phyloP scores from a whole-genome alignment of 257 asterid genomes.

The Ilex asprella region DNA sequence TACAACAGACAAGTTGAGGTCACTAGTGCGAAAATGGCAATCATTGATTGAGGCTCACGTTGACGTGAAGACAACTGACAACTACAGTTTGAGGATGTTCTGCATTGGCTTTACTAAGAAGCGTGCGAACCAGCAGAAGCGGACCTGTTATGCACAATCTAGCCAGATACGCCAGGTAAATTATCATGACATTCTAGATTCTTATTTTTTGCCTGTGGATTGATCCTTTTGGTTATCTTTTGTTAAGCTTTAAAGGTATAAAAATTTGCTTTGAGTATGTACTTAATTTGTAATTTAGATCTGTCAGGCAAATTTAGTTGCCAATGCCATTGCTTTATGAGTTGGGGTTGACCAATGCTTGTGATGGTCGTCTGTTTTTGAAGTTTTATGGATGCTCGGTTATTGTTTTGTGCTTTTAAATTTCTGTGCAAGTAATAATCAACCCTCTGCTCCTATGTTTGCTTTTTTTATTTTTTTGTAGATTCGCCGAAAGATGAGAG shows the following conservation, averaged over 20 bases:
- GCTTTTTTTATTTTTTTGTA: conserved; percentile 12
- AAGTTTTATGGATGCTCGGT: not conserved
- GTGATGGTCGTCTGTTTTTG: not conserved
- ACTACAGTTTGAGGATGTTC: conserved; percentile 56
- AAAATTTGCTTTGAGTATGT: no score
- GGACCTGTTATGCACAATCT: conserved; percentile 80
- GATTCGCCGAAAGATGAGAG: conserved; percentile 86
- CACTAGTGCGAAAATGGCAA: conserved; percentile 72
- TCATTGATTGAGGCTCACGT: conserved; percentile 78
- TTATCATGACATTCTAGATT: not conserved
- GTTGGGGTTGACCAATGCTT: no score
- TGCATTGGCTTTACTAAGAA: conserved; percentile 86
- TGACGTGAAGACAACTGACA: conserved; percentile 82
- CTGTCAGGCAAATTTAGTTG: no score
- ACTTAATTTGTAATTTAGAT: no score
- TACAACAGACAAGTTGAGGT: conserved; percentile 72
- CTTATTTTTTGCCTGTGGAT: no score
- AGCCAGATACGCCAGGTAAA: conserved; percentile 78
- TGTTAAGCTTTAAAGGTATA: no score
- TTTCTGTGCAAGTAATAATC: not conserved
- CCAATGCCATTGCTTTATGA: no score
- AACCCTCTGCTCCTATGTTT: not conserved
- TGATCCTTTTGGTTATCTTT: no score
- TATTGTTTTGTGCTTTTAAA: not conserved
- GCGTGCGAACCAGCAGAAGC: conserved; percentile 76